These are phyloP conservation scores for Ogataea nakhonphanomensis DNA, from an alignment of 805 yeast genomes.

Conservation along the genomic window DNA sequence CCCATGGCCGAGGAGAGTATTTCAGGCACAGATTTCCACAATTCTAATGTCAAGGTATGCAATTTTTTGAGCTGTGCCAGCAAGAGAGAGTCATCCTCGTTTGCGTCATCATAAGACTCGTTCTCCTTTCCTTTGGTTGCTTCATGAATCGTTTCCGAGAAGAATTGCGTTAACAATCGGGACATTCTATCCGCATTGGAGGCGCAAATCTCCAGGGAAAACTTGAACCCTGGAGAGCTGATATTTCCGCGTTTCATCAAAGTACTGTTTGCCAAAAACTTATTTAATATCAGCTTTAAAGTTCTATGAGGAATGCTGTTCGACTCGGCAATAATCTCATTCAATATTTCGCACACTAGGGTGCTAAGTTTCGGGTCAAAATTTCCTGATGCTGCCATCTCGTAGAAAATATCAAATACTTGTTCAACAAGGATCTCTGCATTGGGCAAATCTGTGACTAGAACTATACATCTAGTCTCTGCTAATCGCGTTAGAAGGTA, in stretches of 20 bases:
- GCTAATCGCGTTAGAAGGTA: conserved; percentile 66
- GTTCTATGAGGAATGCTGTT: conserved; percentile 59
- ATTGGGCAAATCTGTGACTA: conserved; percentile 71
- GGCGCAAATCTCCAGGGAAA: conserved; percentile 66
- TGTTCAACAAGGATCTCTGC: conserved; percentile 50
- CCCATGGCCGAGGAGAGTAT: conserved; percentile 72
- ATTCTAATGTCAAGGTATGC: conserved; percentile 57
- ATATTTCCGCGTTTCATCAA: conserved; percentile 20
- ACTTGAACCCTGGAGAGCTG: conserved; percentile 58
- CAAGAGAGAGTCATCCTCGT: conserved; percentile 12
- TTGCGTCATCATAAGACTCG: conserved; percentile 26
- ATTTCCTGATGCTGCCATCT: conserved; percentile 39
- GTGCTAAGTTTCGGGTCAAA: conserved; percentile 56
- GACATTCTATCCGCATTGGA: conserved; percentile 70
- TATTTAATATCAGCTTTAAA: conserved; percentile 61
- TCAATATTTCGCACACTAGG: conserved; percentile 64
- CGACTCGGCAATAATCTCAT: conserved; percentile 71
- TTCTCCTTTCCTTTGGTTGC: conserved; percentile 28
- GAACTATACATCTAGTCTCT: conserved; percentile 69
- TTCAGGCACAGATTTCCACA: conserved; percentile 81
- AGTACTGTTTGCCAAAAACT: conserved; percentile 43
- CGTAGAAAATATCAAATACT: conserved; percentile 63
- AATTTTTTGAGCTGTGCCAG: conserved; percentile 51
- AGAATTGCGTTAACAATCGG: conserved; percentile 71
- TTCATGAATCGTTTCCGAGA: conserved; percentile 70